Conservation (phyloP, 1,284 basidiomycete genomes). For the Ustilago loliicola region DNA sequence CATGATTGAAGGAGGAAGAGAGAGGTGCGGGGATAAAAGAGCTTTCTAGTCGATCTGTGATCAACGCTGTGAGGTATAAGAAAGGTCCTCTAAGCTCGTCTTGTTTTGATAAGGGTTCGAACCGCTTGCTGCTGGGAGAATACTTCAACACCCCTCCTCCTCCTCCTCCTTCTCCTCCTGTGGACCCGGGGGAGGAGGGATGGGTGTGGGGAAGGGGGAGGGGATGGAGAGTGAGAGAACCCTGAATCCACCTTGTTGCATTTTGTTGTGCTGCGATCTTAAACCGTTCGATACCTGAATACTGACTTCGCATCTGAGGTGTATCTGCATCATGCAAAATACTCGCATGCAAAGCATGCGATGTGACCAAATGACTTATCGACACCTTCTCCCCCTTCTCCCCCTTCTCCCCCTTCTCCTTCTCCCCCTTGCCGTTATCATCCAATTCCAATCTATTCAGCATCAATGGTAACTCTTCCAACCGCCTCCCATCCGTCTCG, state of each 20-base stretch:
- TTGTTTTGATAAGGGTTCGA: slow-evolving; percentile 69
- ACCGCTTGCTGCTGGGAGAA: slow-evolving; percentile 74
- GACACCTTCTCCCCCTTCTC: slow-evolving; percentile 21
- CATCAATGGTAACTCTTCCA: slow-evolving; percentile 22
- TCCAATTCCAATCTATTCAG: slow-evolving; percentile 17
- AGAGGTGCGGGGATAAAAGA: slow-evolving; percentile 82
- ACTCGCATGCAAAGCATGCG: slow-evolving; percentile 82
- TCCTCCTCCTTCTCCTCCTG: too few relatives aligned
- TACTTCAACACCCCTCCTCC: slow-evolving; percentile 75
- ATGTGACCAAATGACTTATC: slow-evolving; percentile 73
- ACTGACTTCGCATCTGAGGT: slow-evolving; percentile 74
- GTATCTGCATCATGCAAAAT: slow-evolving; percentile 78
- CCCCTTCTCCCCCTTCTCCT: neutral
- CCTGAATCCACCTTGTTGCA: slow-evolving; percentile 79
- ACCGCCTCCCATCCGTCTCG: neutral
- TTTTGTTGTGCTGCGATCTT: slow-evolving; percentile 86
- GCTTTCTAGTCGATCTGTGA: slow-evolving; percentile 86
- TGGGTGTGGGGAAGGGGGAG: slow-evolving; percentile 35
- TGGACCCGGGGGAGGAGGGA: too few relatives aligned
- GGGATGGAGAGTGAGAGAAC: slow-evolving; percentile 75
- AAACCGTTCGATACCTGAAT: slow-evolving; percentile 86
- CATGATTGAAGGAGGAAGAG: slow-evolving; percentile 36
- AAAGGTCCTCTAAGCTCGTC: slow-evolving; percentile 78
- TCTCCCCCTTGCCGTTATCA: too few relatives aligned
- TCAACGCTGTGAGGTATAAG: slow-evolving; percentile 83